Conservation (phyloP, 768 basidiomycete species). For the Lepiota venenata region DNA sequence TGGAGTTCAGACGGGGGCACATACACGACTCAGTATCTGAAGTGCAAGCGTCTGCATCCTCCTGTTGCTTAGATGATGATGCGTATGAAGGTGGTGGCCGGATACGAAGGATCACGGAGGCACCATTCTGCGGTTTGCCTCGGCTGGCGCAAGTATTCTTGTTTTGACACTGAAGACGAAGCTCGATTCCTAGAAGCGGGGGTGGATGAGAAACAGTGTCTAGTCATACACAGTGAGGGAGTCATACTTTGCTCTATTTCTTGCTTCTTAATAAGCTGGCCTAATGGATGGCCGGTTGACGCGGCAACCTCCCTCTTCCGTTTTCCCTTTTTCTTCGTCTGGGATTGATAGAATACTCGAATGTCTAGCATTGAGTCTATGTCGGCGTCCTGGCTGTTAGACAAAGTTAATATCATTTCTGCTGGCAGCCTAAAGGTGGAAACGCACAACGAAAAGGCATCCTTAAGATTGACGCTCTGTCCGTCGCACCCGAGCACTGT, state of each 20-base stretch:
- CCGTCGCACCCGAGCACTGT: conserved; percentile 63
- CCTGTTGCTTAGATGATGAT: neutral
- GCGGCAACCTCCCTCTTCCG: conserved; percentile 54
- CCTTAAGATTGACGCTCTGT: conserved; percentile 64
- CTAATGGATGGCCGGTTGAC: conserved; percentile 41
- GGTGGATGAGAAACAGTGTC: conserved; percentile 2
- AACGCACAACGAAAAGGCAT: conserved; percentile 52
- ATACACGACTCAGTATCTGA: conserved; percentile 7
- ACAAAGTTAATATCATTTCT: neutral
- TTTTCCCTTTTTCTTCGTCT: conserved; percentile 61
- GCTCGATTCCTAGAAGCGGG: conserved; percentile 31
- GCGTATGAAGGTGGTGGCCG: conserved; percentile 16
- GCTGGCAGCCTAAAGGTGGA: neutral
- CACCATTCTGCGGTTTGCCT: conserved; percentile 42
- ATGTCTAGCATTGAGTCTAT: conserved; percentile 44
- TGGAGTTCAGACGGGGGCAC: neutral
- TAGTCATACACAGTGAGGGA: neutral
- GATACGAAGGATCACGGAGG: conserved; percentile 22
- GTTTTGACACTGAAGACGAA: conserved; percentile 42
- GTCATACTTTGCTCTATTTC: conserved; percentile 42
- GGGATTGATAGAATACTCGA: conserved; percentile 53
- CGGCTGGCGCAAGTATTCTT: conserved; percentile 27
- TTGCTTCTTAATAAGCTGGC: conserved; percentile 50
- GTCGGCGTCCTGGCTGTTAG: conserved; percentile 36
- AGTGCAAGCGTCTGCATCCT: neutral